phyloP scores from a whole-genome alignment of 2,329 filamentous ascomycete species.

The Fusarium sp. region DNA sequence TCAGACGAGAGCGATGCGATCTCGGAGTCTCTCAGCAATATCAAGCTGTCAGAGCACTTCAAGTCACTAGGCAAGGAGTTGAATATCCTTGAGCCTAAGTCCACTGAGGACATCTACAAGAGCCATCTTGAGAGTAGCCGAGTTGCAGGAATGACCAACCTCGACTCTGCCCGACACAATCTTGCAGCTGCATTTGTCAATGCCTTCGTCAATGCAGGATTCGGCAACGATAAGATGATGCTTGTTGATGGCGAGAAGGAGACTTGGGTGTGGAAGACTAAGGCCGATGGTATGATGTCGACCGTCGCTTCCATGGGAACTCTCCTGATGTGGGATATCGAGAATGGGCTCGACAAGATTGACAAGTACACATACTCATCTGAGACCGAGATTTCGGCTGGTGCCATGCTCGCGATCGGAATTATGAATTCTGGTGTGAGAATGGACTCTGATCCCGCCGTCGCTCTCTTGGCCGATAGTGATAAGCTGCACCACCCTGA shows the following conservation, averaged over 20 bases:
- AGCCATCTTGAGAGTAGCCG: constrained; percentile 96
- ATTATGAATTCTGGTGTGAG: constrained; percentile 95
- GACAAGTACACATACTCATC: constrained; percentile 91
- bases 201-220: constrained; percentile 95
- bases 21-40: constrained; percentile 86
- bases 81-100: constrained; percentile 96
- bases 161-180: constrained; percentile 96
- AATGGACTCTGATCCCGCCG: constrained; percentile 87
- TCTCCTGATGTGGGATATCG: constrained; percentile 92
- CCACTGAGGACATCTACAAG: constrained; percentile 99
- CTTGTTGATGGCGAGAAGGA: constrained; percentile 87
- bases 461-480: constrained; percentile 84
- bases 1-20: constrained; percentile 79
- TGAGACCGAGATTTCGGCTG: constrained; percentile 87
- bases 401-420: constrained; percentile 91
- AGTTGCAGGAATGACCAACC: constrained; percentile 91
- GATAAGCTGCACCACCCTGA: constrained; percentile 85
- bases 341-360: constrained; percentile 90
- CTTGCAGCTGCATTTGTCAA: constrained; percentile 97
- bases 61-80: constrained; percentile 94
- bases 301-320: constrained; percentile 94
- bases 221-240: constrained; percentile 98
- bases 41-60: constrained; percentile 90
- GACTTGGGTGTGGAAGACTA: constrained; percentile 99
- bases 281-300: constrained; percentile 97